Conservation (phyloP, 73 alveolate genomes). For the Symbiodinium pilosum region DNA sequence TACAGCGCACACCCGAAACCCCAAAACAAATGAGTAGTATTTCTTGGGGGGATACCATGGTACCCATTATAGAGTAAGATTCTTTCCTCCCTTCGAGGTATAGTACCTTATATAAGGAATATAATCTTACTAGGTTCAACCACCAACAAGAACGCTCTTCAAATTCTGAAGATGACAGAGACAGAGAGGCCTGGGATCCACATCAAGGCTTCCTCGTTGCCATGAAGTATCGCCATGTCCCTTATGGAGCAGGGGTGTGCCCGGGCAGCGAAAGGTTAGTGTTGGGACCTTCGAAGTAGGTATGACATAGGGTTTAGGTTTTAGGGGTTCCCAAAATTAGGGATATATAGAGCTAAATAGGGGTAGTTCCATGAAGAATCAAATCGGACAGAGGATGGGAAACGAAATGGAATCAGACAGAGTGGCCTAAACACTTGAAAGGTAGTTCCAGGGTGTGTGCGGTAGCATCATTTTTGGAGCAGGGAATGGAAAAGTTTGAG, state of each 20-base stretch:
- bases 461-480: no score
- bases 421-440: no score
- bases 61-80: background rate
- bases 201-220: conserved; percentile 53
- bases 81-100: no score
- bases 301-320: background rate
- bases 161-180: background rate
- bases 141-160: background rate
- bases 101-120: background rate
- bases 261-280: background rate
- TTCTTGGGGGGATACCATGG: no score
- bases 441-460: no score
- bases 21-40: no score
- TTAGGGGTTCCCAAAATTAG: no score
- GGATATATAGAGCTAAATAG: no score
- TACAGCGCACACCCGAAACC: background rate
- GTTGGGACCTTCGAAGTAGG: background rate
- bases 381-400: no score
- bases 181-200: conserved; percentile 89
- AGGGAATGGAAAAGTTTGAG: no score
- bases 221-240: conserved; percentile 81
- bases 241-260: conserved; percentile 82
- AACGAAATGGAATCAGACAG: no score
- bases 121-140: background rate
- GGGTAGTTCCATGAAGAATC: no score